Percentiles rank a stretch among this genome's conserved stretches.
These are phyloP conservation scores for Dissophora globulifera DNA, from an alignment of 192 early-diverging fungal species.

Conservation along the genomic window DNA sequence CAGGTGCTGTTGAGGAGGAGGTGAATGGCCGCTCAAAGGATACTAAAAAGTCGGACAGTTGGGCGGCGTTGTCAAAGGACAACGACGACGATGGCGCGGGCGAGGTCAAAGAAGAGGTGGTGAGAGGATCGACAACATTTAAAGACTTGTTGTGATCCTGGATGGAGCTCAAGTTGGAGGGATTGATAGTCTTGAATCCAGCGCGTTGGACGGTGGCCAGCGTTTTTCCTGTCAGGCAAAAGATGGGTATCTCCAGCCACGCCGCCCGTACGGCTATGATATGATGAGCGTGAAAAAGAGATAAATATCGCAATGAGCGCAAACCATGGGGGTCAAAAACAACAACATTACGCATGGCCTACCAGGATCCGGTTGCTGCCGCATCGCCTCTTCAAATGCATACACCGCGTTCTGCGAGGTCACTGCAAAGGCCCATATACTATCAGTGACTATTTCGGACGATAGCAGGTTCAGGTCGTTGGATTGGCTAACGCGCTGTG, in stretches of 20 bases:
- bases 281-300: too few species aligned
- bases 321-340: too few species aligned
- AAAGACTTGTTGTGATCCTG: too few species aligned
- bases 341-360: not conserved
- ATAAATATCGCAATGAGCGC: too few species aligned
- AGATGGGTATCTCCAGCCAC: conserved; percentile 37
- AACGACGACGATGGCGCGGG: not conserved
- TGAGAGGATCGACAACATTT: too few species aligned
- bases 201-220: conserved; percentile 13
- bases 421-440: conserved; percentile 39
- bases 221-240: conserved; percentile 37
- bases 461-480: not conserved
- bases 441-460: not conserved
- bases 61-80: conserved; percentile 20
- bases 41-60: conserved; percentile 30
- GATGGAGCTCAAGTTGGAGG: not conserved
- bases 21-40: conserved; percentile 21
- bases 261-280: conserved; percentile 21
- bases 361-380: conserved; percentile 28
- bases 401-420: conserved; percentile 39
- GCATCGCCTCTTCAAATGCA: conserved; percentile 11
- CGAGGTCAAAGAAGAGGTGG: not conserved
- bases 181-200: conserved; percentile 38
- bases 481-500: not conserved
- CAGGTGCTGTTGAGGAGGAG: not conserved